Conservation (phyloP, 2,329 filamentous ascomycete species). For the Cryphonectria naterciae region DNA sequence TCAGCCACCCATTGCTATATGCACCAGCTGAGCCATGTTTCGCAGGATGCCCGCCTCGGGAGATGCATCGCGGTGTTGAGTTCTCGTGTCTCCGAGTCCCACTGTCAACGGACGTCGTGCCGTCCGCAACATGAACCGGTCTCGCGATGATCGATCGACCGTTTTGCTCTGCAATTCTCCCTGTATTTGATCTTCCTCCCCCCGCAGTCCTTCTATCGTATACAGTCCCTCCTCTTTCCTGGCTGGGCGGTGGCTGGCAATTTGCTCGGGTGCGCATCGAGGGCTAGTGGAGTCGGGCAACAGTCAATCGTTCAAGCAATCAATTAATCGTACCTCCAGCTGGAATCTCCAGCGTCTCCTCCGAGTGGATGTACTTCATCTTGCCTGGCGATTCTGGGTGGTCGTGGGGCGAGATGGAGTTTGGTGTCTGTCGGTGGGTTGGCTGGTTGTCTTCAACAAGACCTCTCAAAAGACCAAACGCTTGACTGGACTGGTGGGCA, state of each 20-base stretch:
- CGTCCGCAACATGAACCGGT: background rate
- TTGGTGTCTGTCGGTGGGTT: slow-evolving; percentile 24
- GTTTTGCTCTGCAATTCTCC: background rate
- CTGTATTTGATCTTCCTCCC: background rate
- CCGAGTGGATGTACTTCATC: slow-evolving; percentile 99
- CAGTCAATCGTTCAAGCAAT: slow-evolving; percentile 8
- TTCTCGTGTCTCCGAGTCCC: background rate
- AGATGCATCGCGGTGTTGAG: background rate
- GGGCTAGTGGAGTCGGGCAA: slow-evolving; percentile 5
- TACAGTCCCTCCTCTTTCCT: slow-evolving; percentile 24
- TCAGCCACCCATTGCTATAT: background rate
- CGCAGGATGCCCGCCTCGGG: background rate
- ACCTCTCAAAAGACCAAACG: slow-evolving; percentile 6
- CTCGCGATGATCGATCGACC: background rate
- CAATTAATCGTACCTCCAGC: slow-evolving; percentile 78
- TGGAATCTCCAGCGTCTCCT: slow-evolving; percentile 93
- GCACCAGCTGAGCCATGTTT: slow-evolving; percentile 19
- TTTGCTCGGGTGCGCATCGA: slow-evolving; percentile 7
- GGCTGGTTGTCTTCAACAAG: slow-evolving; percentile 11
- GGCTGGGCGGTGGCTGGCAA: slow-evolving; percentile 17
- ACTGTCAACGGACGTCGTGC: background rate
- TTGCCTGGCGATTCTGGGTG: slow-evolving; percentile 62
- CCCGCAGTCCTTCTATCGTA: background rate
- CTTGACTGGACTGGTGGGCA: slow-evolving; percentile 11
- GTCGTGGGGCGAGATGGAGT: slow-evolving; percentile 45